Evolutionary conservation across 306 rosid species (phyloP), one percentile per base, ranked within the genome.

Genomic region (Quercus cerris): DNA sequence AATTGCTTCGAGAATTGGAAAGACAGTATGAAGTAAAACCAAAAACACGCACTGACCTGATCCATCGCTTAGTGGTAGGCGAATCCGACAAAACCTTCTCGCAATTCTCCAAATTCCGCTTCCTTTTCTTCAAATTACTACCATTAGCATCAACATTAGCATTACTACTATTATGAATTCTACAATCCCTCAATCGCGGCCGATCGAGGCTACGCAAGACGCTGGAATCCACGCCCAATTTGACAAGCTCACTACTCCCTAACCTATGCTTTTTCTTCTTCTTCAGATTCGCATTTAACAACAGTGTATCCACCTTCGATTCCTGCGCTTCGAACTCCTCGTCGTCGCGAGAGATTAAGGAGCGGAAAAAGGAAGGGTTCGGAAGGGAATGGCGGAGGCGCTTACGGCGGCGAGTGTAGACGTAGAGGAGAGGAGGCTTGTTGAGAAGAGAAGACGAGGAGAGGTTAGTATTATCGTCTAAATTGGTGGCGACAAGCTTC

Each of bases 181-280:
- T 90, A 35, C 89, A 90, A 78, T 90, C 94, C 81, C 99, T 86
- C 91, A 91, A 83, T 69, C 97, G 81, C 52, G 97, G 94, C 56
- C 90, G 85, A 41, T 90, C 88, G 25, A 88, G 38, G 3, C 73
- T 80, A 19, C 79, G 82, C 76, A 91, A 3, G 3, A 84, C 78
- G 20, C 77, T 86, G 71, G 89, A 87, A 85, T 93, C 94, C n/a
- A 88, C 89, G 5, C 96, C 97, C 81, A 94, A 84, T 73, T 90
- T 92, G 71, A 80, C 86, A 75, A 94, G 68, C 80, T 94, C 99
- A 14, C 82, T 80, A 46, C 79, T 81, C 87, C 91, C 95, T 75
- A 79, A 71, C 75, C 75, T 89, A 75, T 83, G 84, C 81, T 23
- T 88, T 86, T 84, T 87, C 77, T 70, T 84, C 86, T 74, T 85